These are phyloP conservation scores for Rhododendron molle DNA, from an alignment of 148 eudicot species.

Conservation along the genomic window DNA sequence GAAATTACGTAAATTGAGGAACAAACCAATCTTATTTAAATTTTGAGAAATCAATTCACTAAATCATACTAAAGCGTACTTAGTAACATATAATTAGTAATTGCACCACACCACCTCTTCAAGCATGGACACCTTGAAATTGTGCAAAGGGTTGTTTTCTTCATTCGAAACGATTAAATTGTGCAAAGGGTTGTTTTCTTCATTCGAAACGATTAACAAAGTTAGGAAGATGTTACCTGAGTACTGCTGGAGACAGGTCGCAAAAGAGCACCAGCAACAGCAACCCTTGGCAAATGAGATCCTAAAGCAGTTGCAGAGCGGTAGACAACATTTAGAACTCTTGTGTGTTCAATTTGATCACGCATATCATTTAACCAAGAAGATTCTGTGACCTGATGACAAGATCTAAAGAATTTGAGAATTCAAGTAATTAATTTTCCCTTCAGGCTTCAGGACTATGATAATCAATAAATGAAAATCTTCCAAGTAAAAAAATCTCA, in stretches of 20 bases:
- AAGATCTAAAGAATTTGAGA: background rate
- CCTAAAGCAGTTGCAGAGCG: slow-evolving; percentile 95
- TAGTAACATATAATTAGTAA: background rate
- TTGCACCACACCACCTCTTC: background rate
- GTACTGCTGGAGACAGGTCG: slow-evolving; percentile 87
- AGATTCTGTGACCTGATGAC: slow-evolving; percentile 80
- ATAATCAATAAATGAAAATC: background rate
- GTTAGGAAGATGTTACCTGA: slow-evolving; percentile 45
- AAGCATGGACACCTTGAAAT: background rate
- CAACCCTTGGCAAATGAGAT: slow-evolving; percentile 90
- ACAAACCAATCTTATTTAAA: no score
- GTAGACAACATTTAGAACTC: slow-evolving; percentile 77
- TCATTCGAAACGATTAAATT: background rate
- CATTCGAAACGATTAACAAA: background rate
- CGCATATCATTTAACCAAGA: slow-evolving; percentile 94
- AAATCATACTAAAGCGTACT: background rate
- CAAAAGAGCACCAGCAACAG: slow-evolving; percentile 84
- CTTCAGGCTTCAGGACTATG: background rate
- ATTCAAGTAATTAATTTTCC: background rate
- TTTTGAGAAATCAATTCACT: background rate
- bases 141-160: background rate
- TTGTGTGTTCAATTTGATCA: slow-evolving; percentile 85
- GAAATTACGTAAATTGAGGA: background rate
- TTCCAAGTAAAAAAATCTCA: background rate
- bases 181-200: background rate